phyloP scores from a whole-genome alignment of 2,329 filamentous ascomycete genomes.

The Tolypocladium sp. region DNA sequence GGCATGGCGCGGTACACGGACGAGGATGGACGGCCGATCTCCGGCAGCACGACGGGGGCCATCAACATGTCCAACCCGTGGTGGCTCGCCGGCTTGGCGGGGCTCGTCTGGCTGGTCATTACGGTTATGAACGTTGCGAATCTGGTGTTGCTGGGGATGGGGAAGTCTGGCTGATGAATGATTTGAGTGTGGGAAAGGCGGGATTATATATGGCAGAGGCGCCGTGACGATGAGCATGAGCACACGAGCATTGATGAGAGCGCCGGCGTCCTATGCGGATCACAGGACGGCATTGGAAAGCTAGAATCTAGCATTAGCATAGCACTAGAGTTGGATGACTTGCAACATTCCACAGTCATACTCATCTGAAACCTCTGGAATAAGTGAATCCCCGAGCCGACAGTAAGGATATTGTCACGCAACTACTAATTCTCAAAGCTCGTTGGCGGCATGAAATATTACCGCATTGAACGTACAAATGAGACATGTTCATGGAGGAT shows the following conservation, averaged over 20 bases:
- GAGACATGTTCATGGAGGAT: neutral
- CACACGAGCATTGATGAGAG: neutral
- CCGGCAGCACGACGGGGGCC: conserved; percentile 3
- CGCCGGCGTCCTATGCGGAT: neutral
- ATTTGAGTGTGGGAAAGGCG: neutral
- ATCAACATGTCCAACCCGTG: conserved; percentile 66
- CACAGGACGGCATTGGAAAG: neutral
- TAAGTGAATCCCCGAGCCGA: no score
- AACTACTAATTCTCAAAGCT: no score
- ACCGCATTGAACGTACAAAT: no score
- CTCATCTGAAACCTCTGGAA: no score
- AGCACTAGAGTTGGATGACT: neutral
- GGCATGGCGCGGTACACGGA: conserved; percentile 25
- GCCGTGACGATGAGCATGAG: neutral
- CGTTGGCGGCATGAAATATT: neutral
- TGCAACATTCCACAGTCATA: no score
- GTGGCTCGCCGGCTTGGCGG: conserved; percentile 44
- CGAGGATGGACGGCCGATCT: neutral
- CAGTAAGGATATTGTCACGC: no score
- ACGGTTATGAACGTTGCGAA: conserved; percentile 72
- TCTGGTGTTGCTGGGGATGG: conserved; percentile 50
- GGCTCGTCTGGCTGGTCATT: conserved; percentile 64
- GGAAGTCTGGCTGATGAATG: neutral
- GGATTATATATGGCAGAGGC: neutral
- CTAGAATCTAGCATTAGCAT: neutral